Evolutionary conservation across 1,139 yeast genomes (phyloP).

Genomic region (Saccharomyces pastorianus): DNA sequence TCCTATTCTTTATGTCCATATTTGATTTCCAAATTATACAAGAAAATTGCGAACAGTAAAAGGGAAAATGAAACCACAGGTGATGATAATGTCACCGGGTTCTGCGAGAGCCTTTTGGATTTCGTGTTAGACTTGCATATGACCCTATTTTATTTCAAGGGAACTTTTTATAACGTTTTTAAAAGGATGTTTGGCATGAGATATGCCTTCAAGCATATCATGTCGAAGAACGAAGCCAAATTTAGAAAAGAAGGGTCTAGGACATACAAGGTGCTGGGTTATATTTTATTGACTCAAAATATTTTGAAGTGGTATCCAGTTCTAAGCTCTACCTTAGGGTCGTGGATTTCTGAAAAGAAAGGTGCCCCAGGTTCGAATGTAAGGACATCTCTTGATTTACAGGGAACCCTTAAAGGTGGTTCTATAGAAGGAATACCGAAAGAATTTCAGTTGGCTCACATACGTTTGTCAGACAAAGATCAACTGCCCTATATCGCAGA

Average conservation of each 20-base stretch:
- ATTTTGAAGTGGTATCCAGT: conserved; percentile 35
- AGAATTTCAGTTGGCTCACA: conserved; percentile 13
- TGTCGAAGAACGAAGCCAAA: conserved; percentile 38
- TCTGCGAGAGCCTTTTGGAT: conserved; percentile 43
- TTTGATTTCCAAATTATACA: conserved; percentile 32
- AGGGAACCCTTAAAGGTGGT: neutral
- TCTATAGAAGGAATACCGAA: conserved; percentile 10
- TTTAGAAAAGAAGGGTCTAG: conserved; percentile 19
- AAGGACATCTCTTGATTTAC: neutral
- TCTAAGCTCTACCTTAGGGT: neutral
- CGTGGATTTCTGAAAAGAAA: neutral
- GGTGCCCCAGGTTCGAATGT: neutral
- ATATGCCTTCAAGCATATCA: conserved; percentile 63
- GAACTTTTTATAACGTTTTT: conserved; percentile 68
- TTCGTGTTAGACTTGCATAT: conserved; percentile 57
- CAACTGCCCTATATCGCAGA: conserved; percentile 64
- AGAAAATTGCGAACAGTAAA: conserved; percentile 7
- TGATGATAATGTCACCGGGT: conserved; percentile 8
- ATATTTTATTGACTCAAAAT: conserved; percentile 55
- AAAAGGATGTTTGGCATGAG: conserved; percentile 74
- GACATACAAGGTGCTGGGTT: conserved; percentile 70
- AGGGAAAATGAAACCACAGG: conserved; percentile 19
- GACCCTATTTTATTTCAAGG: conserved; percentile 74
- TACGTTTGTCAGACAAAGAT: conserved; percentile 50
- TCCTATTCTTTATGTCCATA: conserved; percentile 55